Evolutionary conservation across 306 rosid species (phyloP).

Genomic region (Dalbergia cultrata): DNA sequence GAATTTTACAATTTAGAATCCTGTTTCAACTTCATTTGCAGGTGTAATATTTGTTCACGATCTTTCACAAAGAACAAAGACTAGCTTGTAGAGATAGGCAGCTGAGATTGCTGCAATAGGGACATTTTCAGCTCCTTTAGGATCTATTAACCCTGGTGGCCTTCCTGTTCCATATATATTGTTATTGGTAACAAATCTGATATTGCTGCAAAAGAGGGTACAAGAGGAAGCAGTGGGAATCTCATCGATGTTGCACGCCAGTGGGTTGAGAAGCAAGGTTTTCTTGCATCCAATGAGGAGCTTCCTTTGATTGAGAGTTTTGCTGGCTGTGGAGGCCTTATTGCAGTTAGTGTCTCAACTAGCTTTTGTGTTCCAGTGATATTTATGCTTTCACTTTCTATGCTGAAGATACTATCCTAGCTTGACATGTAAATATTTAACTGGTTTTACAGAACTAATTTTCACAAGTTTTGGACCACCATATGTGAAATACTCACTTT

Average conservation of each 20-base stretch:
- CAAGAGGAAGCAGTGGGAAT: conserved; percentile 93
- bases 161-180: conserved; percentile 95
- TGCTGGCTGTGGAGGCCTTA: conserved; percentile 84
- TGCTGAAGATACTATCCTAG: conserved; percentile 20
- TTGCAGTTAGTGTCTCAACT: conserved; percentile 70
- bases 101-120: conserved; percentile 90
- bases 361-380: not conserved
- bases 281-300: conserved; percentile 95
- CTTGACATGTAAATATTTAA: not conserved
- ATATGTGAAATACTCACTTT: conserved; percentile 33
- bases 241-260: conserved; percentile 98
- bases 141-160: conserved; percentile 92
- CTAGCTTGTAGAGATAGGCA: conserved; percentile 95
- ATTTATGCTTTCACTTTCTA: conserved; percentile 31
- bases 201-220: conserved; percentile 94
- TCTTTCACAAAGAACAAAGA: conserved; percentile 94
- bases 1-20: not conserved
- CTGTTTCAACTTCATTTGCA: conserved; percentile 59
- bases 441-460: conserved; percentile 1
- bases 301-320: conserved; percentile 95
- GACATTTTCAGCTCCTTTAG: conserved; percentile 95
- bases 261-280: conserved; percentile 99
- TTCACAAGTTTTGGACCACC: conserved; percentile 10
- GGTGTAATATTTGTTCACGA: conserved; percentile 99
- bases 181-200: conserved; percentile 95